A percentile compares a stretch with the other conserved stretches of the same genome.
These are phyloP conservation scores for Neolecta irregularis DNA, from an alignment of 1,139 yeast species.

Conservation along the genomic window DNA sequence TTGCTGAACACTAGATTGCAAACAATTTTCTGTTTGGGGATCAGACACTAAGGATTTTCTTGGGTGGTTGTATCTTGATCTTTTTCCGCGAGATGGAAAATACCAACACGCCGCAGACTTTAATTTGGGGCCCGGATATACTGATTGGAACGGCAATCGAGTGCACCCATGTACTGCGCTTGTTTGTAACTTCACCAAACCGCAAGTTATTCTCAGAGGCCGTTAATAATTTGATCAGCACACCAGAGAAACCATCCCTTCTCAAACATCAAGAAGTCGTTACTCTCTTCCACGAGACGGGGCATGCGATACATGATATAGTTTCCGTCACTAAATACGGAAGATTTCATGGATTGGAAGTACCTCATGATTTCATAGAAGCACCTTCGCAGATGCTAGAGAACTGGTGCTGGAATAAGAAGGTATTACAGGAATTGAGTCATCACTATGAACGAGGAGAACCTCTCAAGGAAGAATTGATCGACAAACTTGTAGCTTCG, in stretches of 20 bases:
- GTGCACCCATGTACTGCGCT: conserved; percentile 57
- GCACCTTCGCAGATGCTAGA: conserved; percentile 84
- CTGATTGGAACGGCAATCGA: conserved; percentile 33
- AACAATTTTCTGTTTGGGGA: conserved; percentile 60
- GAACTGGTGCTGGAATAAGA: conserved; percentile 71
- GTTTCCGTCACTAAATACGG: conserved; percentile 50
- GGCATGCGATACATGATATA: conserved; percentile 74
- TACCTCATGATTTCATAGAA: conserved; percentile 75
- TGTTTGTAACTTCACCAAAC: conserved; percentile 75
- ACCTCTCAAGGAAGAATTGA: conserved; percentile 41
- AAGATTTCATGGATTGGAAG: conserved; percentile 60
- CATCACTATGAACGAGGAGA: conserved; percentile 47
- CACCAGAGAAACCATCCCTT: conserved; percentile 53
- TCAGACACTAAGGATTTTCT: conserved; percentile 46
- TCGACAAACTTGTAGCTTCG: conserved; percentile 45
- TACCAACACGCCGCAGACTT: conserved; percentile 81
- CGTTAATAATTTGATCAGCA: no score
- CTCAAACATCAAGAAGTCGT: conserved; percentile 65
- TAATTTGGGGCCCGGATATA: conserved; percentile 49
- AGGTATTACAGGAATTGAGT: conserved; percentile 43
- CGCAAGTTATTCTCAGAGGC: no score
- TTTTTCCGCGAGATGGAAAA: conserved; percentile 75
- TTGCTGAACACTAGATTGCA: no score
- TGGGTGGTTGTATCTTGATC: conserved; percentile 67
- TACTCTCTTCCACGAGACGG: conserved; percentile 79